phyloP scores from a whole-genome alignment of 805 yeast species.

The Ogataea sp. region DNA sequence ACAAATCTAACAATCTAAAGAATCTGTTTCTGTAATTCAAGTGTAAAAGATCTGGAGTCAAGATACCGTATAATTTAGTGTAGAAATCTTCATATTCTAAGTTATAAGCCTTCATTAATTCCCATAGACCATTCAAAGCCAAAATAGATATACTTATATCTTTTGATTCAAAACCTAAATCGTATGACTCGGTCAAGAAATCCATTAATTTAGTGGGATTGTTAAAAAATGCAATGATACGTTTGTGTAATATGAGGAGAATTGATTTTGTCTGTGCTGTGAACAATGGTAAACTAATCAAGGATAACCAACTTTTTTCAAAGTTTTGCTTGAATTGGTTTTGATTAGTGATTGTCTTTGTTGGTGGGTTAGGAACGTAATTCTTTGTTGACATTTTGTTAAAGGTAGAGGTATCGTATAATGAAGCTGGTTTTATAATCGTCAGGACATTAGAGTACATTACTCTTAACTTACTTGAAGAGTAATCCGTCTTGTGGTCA shows the following conservation, averaged over 20 bases:
- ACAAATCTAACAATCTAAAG: conserved; percentile 77
- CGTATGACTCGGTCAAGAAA: conserved; percentile 81
- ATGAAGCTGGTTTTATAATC: conserved; percentile 22
- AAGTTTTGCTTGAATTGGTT: conserved; percentile 50
- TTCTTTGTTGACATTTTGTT: conserved; percentile 22
- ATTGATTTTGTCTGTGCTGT: conserved; percentile 58
- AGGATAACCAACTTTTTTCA: conserved; percentile 59
- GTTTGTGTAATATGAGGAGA: conserved; percentile 66
- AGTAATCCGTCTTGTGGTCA: conserved; percentile 3
- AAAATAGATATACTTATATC: conserved; percentile 40
- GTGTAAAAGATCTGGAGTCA: conserved; percentile 69
- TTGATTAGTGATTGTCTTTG: conserved; percentile 22
- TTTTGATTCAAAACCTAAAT: conserved; percentile 27
- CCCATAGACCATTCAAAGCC: conserved; percentile 82
- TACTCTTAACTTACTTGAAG: conserved; percentile 7
- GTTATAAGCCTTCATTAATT: conserved; percentile 71
- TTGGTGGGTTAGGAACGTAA: conserved; percentile 38
- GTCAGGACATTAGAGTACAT: conserved; percentile 34
- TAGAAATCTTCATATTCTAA: conserved; percentile 91
- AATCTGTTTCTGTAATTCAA: conserved; percentile 80
- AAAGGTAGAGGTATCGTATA: conserved; percentile 26
- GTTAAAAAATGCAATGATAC: conserved; percentile 72
- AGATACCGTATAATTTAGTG: conserved; percentile 68
- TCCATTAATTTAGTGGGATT: conserved; percentile 87
- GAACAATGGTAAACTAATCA: conserved; percentile 38